Percentiles rank a stretch among this genome's conserved stretches.
These are phyloP conservation scores for Xylaria sp. DNA, from an alignment of 2,329 filamentous ascomycete genomes.

Conservation along the genomic window DNA sequence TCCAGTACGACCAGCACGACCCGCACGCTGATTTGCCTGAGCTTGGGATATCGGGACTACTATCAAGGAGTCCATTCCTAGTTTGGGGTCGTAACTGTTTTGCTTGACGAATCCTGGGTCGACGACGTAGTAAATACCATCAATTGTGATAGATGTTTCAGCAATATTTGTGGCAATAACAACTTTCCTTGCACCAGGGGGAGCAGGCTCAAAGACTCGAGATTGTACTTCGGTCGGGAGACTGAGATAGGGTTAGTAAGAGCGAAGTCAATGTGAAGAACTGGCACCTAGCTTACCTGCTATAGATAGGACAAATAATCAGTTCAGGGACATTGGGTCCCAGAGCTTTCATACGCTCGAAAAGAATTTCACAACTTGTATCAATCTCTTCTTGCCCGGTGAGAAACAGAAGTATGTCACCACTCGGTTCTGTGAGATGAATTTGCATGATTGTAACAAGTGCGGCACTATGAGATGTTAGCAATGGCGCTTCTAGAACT, in stretches of 20 bases:
- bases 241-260: slow-evolving; percentile 54
- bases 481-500: not conserved
- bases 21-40: slow-evolving; percentile 93
- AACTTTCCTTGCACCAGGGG: slow-evolving; percentile 86
- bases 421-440: slow-evolving; percentile 88
- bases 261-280: not conserved
- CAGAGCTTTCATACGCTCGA: slow-evolving; percentile 94
- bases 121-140: slow-evolving; percentile 96
- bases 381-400: slow-evolving; percentile 99
- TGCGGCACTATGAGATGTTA: slow-evolving; percentile 64
- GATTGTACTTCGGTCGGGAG: slow-evolving; percentile 94
- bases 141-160: slow-evolving; percentile 97
- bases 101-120: slow-evolving; percentile 99
- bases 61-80: slow-evolving; percentile 96
- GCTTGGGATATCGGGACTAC: slow-evolving; percentile 97
- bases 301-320: slow-evolving; percentile 95
- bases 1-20: slow-evolving; percentile 91
- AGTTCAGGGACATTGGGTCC: slow-evolving; percentile 92
- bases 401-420: slow-evolving; percentile 96
- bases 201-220: slow-evolving; percentile 92
- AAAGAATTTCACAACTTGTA: slow-evolving; percentile 90
- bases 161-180: slow-evolving; percentile 99
- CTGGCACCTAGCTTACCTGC: slow-evolving; percentile 50
- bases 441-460: slow-evolving; percentile 99
- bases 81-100: slow-evolving; percentile 94